Conservation (phyloP, 2,329 filamentous ascomycete genomes). For the Penicillium sp. region DNA sequence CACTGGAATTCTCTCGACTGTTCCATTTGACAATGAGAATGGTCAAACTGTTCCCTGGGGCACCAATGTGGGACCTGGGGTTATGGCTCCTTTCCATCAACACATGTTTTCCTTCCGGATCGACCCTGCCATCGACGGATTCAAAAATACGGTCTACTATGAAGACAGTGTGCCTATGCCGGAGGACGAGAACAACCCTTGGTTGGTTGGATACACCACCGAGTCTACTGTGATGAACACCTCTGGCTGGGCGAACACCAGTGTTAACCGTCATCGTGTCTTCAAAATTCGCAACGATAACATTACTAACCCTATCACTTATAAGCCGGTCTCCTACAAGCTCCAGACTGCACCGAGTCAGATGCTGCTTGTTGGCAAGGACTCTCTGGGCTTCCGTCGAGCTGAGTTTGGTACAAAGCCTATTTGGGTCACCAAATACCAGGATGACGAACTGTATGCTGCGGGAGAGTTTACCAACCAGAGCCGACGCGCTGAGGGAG, state of each 20-base stretch:
- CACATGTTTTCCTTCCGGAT: slow-evolving; percentile 71
- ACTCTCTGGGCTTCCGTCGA: slow-evolving; percentile 50
- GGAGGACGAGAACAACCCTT: slow-evolving; percentile 52
- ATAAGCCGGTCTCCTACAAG: slow-evolving; percentile 57
- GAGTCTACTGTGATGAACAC: slow-evolving; percentile 49
- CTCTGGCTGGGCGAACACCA: slow-evolving; percentile 51
- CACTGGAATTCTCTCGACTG: slow-evolving; percentile 66
- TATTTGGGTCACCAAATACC: slow-evolving; percentile 57
- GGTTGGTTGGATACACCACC: slow-evolving; percentile 53
- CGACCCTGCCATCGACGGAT: slow-evolving; percentile 62
- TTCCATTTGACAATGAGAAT: slow-evolving; percentile 62
- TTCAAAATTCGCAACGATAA: slow-evolving; percentile 60
- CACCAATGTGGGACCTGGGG: slow-evolving; percentile 67
- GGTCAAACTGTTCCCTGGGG: slow-evolving; percentile 64
- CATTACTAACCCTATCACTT: slow-evolving; percentile 55
- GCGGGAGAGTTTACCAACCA: slow-evolving; percentile 60
- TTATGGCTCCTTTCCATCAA: slow-evolving; percentile 70
- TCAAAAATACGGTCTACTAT: slow-evolving; percentile 56
- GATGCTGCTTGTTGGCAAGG: slow-evolving; percentile 54
- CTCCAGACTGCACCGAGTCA: slow-evolving; percentile 58
- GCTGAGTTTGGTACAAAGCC: slow-evolving; percentile 57
- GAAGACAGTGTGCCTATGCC: slow-evolving; percentile 62
- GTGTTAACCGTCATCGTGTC: slow-evolving; percentile 49
- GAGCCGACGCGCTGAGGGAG: slow-evolving; percentile 53
- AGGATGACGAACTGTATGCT: slow-evolving; percentile 53